Base-by-base conservation (phyloP, 257 asterid genomes). In the Petunia axillaris region DNA sequence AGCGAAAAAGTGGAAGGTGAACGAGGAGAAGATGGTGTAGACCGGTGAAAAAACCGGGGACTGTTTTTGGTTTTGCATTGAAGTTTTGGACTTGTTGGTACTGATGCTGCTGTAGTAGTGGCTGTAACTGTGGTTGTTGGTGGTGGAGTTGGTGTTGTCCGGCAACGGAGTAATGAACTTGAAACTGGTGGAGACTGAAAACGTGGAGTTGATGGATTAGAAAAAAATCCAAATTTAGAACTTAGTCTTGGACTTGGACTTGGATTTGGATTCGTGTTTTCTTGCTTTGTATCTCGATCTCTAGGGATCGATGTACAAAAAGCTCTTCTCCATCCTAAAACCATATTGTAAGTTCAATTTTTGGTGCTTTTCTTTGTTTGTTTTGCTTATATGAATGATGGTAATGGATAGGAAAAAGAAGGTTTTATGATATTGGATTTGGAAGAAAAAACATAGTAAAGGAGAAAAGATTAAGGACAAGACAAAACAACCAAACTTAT, bases 321-420 rank as follows among this genome's bases (percentile, higher is more conserved):
- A 13, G 98, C 97, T 85, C 93, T 88, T 71, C 98, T 80, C 99
- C 99, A 96, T 59, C 97, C 96, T 88, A 92, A 85, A 82, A 91
- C 97, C 97, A 95, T 25, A 25, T 95, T 73, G 80, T 87, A 43
- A 78, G 77, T 50, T 39, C 40, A 1, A 53, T 9, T 9, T 81
- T 9, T 78, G 5, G 36, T 57, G 82, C 9, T 67, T 39, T 43
- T 52, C 59, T 40, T 48, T 71, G 66, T 79, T 54, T 74, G 41
- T 38, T 65, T 50, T 35, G 85, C n/a, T 53, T 77, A 64, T 39
- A 78, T 60, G 48, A 77, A 84, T 55, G 87, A 41, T 40, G 79
- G 15, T 8, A 77, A 80, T n/a, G 52, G 74, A 25, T 25, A 46
- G 78, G 50, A 6, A 37, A 1, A 46, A 60, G 4, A 53, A 36